Base-by-base conservation (phyloP, 2,329 filamentous ascomycete genomes). In the Botryotinia convoluta region DNA sequence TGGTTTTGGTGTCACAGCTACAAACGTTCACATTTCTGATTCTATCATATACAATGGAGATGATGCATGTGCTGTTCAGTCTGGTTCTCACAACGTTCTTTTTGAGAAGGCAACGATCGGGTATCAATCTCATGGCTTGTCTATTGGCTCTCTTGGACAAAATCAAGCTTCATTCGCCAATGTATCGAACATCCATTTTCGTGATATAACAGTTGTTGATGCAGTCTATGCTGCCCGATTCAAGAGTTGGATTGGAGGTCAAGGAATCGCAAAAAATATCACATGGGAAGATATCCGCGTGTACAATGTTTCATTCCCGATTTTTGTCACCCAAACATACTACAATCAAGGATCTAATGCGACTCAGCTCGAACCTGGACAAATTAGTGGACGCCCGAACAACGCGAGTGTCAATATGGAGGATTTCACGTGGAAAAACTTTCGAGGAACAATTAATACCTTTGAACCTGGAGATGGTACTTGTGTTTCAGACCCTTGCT, bases 281-380 rank as follows among this genome's bases (percentile, higher is more conserved):
- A 83, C 81, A 45, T 85, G 84, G 84, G 81, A 80, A 69, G 83
- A 85, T 74, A 83, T 85, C 70, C 77, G 82, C 9, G 75, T 81
- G 20, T 82, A 82, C 76, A 85, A 85, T 72, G 84, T 85, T 44
- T 82, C 83, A 0, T 85, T 85, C 74, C 84, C 84, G 1, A 83
- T 85, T 72, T 85, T 84, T 72, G 83, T 85, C n/a, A 85, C 83
- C 4, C 83, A 85, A 77, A 84, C 81, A 57, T 85, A 85, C 76
- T 77, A 78, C 74, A 82, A 85, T 72, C 83, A 85, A 75, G 80
- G 79, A n/a, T 79, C 75, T 42, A 78, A 75, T 10, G 79, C 78
- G 74, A 81, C 77, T 3, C 79, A 80, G 45, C 77, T 79, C 0
- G 74, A 78, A 12, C 77, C 74, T 26, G 79, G 78, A 1, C 75